A percentile compares a stretch with the other conserved stretches of the same genome.
Conservation (phyloP, 2,329 filamentous ascomycete species). For the Epichloe baconii region DNA sequence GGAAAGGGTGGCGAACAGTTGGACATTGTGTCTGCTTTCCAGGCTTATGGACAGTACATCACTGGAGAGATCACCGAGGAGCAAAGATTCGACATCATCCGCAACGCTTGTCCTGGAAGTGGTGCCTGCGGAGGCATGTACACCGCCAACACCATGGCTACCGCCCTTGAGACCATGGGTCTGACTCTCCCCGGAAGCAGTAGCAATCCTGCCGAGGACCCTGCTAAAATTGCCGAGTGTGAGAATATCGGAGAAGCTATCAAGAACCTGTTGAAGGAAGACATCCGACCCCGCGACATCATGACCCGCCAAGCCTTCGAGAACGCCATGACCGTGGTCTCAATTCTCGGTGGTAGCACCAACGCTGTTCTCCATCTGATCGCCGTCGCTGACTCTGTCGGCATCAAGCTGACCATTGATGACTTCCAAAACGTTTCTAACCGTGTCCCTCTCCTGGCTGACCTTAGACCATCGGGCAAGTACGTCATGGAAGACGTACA, state of each 20-base stretch:
- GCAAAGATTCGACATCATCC: slow-evolving; percentile 86
- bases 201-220: slow-evolving; percentile 63
- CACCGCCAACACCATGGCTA: slow-evolving; percentile 89
- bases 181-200: slow-evolving; percentile 76
- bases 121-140: slow-evolving; percentile 81
- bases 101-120: slow-evolving; percentile 58
- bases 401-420: slow-evolving; percentile 70
- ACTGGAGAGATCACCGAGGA: slow-evolving; percentile 83
- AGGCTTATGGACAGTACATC: slow-evolving; percentile 92
- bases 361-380: slow-evolving; percentile 79
- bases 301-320: slow-evolving; percentile 71
- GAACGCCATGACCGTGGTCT: slow-evolving; percentile 73
- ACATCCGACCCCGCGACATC: slow-evolving; percentile 67
- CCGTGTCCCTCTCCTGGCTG: slow-evolving; percentile 65
- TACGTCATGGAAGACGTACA: slow-evolving; percentile 78
- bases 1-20: slow-evolving; percentile 62
- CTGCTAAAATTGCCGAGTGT: slow-evolving; percentile 61
- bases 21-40: slow-evolving; percentile 95
- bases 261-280: slow-evolving; percentile 59
- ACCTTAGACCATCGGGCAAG: slow-evolving; percentile 75
- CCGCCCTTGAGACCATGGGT: slow-evolving; percentile 80
- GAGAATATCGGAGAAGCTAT: slow-evolving; percentile 58
- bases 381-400: slow-evolving; percentile 70
- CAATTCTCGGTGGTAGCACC: slow-evolving; percentile 71
- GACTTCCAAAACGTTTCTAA: slow-evolving; percentile 78